A percentile compares a stretch with the other conserved stretches of the same genome.
phyloP scores from a whole-genome alignment of 257 asterid species.

The Dorcoceras hygrometricum region DNA sequence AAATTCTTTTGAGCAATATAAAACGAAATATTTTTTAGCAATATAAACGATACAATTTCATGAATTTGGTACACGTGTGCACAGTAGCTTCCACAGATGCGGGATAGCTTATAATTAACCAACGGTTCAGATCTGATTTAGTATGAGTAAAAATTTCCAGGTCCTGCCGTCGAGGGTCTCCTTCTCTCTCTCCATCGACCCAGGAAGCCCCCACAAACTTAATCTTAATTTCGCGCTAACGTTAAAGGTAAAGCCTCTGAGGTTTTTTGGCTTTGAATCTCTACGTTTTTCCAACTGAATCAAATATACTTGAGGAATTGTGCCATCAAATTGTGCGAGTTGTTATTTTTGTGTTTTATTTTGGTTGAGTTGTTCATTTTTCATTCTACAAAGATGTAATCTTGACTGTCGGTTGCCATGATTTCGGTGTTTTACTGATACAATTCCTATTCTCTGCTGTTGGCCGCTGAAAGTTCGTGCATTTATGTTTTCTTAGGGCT shows the following conservation, averaged over 20 bases:
- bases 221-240: background rate
- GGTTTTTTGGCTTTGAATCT: background rate
- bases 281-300: background rate
- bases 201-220: background rate
- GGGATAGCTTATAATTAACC: background rate
- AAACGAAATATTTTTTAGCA: no score
- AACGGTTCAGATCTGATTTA: background rate
- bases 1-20: no score
- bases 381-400: background rate
- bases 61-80: background rate
- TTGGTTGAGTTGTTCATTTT: conserved; percentile 13
- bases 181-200: background rate
- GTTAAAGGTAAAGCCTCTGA: background rate
- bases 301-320: background rate
- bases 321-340: background rate
- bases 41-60: no score
- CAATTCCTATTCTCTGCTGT: background rate
- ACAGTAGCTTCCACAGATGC: background rate
- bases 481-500: conserved; percentile 15
- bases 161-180: background rate
- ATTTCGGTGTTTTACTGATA: conserved; percentile 1
- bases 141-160: background rate
- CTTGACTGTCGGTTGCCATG: conserved; percentile 7
- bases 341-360: background rate
- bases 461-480: conserved; percentile 10